These are phyloP conservation scores for Nakazawaea anatomiae DNA, from an alignment of 805 yeast species.

Conservation along the genomic window DNA sequence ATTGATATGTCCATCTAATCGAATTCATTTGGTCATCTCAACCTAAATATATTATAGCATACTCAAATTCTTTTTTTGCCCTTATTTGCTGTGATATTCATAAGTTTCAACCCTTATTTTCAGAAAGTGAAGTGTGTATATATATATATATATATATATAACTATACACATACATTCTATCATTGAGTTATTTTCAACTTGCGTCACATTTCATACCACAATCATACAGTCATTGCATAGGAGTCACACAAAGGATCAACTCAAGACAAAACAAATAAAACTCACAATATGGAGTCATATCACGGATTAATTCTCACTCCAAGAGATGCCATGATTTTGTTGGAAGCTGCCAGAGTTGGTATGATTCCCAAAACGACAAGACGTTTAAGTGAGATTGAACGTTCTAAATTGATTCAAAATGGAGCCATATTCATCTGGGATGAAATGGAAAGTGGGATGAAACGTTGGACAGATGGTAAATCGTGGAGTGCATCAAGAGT, in stretches of 20 bases:
- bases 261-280: neutral
- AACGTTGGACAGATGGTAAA: slow-evolving; percentile 75
- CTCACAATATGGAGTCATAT: slow-evolving; percentile 46
- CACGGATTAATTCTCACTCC: slow-evolving; percentile 53
- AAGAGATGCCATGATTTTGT: slow-evolving; percentile 54
- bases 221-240: neutral
- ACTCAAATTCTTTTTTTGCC: no score
- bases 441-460: slow-evolving; percentile 64
- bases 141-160: no score
- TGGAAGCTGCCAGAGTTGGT: slow-evolving; percentile 59
- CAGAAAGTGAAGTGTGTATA: no score
- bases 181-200: no score
- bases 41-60: no score
- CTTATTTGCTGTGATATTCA: no score
- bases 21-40: no score
- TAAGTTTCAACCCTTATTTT: no score
- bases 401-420: slow-evolving; percentile 39
- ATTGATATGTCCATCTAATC: no score
- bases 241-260: neutral
- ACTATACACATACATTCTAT: no score
- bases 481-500: slow-evolving; percentile 72
- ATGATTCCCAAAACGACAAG: slow-evolving; percentile 53
- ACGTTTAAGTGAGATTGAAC: slow-evolving; percentile 51
- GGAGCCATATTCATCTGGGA: slow-evolving; percentile 71
- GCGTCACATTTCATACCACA: no score